A percentile compares a stretch with the other conserved stretches of the same genome.
phyloP scores from a whole-genome alignment of 805 yeast genomes.

The Yamadazyma takamatsuzukensis region DNA sequence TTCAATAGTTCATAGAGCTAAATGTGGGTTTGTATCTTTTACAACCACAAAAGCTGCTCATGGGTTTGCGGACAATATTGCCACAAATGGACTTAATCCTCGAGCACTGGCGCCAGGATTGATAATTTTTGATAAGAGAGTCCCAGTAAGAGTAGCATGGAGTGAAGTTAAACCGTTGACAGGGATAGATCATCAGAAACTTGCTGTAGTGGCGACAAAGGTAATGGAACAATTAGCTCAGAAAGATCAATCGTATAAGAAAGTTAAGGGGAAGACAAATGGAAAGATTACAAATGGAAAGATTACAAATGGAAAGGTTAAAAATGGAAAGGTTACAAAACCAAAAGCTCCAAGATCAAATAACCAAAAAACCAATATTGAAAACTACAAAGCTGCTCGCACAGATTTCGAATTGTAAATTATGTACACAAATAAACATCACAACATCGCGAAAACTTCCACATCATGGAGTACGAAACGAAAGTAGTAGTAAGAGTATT shows the following conservation, averaged over 20 bases:
- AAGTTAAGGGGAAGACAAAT: background rate
- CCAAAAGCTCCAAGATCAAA: slow-evolving; percentile 1
- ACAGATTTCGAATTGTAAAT: slow-evolving; percentile 14
- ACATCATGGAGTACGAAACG: slow-evolving; percentile 21
- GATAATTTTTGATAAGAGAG: slow-evolving; percentile 24
- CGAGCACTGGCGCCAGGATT: slow-evolving; percentile 29
- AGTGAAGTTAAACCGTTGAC: slow-evolving; percentile 43
- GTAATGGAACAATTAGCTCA: slow-evolving; percentile 52
- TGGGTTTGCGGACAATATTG: slow-evolving; percentile 22
- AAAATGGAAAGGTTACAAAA: background rate
- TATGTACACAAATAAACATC: background rate
- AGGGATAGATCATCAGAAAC: slow-evolving; percentile 47
- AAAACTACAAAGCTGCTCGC: slow-evolving; percentile 9
- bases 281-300: background rate
- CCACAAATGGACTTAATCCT: slow-evolving; percentile 21
- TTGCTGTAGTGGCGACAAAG: slow-evolving; percentile 48
- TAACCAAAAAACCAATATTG: background rate
- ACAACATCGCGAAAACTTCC: slow-evolving; percentile 1
- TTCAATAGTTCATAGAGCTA: slow-evolving; percentile 52
- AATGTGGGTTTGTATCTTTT: slow-evolving; percentile 64
- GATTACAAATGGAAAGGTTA: background rate
- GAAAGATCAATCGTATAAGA: slow-evolving; percentile 27
- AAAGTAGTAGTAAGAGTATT: slow-evolving; percentile 8
- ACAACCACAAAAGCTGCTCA: slow-evolving; percentile 50
- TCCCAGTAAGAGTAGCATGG: slow-evolving; percentile 55